Percentiles rank a stretch among this genome's conserved stretches.
These are phyloP conservation scores for Talaromyces islandicus DNA, from an alignment of 2,329 filamentous ascomycete genomes.

Conservation along the genomic window DNA sequence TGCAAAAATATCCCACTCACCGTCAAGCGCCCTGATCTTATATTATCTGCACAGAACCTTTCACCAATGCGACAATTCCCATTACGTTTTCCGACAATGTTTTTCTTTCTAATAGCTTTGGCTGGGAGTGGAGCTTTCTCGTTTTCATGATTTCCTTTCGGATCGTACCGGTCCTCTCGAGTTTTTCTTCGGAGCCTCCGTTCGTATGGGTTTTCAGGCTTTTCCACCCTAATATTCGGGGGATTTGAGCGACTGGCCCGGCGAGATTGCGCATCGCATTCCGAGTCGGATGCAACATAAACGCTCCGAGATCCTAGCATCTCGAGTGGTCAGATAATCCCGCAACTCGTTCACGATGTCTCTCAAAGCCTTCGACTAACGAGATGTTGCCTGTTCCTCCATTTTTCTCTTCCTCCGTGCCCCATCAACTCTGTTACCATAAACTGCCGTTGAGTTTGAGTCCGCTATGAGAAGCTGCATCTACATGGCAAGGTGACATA, in stretches of 20 bases:
- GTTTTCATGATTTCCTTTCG: slow-evolving; percentile 7
- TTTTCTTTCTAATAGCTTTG: slow-evolving; percentile 16
- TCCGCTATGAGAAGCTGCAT: neutral
- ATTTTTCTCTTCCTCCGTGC: neutral
- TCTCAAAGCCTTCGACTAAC: neutral
- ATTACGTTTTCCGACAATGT: slow-evolving; percentile 18
- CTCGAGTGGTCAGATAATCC: neutral
- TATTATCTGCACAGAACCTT: slow-evolving; percentile 51
- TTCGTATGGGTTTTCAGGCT: slow-evolving; percentile 32
- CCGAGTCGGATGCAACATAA: neutral
- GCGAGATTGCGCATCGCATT: neutral
- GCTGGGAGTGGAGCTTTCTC: neutral
- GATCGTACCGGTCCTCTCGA: slow-evolving; percentile 51
- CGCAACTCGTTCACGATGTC: neutral
- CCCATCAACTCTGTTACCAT: neutral
- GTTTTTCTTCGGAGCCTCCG: slow-evolving; percentile 53
- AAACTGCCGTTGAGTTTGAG: neutral
- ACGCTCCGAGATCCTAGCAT: neutral
- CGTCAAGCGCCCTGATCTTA: slow-evolving; percentile 49
- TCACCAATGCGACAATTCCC: slow-evolving; percentile 42
- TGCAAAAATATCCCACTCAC: slow-evolving; percentile 28
- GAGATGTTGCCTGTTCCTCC: neutral
- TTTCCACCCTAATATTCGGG: neutral
- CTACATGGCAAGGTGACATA: neutral
- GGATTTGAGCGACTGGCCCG: neutral